A percentile compares a stretch with the other conserved stretches of the same genome.
Conservation (phyloP, 192 early-diverging fungal species). For the Linnemannia schmuckeri region DNA sequence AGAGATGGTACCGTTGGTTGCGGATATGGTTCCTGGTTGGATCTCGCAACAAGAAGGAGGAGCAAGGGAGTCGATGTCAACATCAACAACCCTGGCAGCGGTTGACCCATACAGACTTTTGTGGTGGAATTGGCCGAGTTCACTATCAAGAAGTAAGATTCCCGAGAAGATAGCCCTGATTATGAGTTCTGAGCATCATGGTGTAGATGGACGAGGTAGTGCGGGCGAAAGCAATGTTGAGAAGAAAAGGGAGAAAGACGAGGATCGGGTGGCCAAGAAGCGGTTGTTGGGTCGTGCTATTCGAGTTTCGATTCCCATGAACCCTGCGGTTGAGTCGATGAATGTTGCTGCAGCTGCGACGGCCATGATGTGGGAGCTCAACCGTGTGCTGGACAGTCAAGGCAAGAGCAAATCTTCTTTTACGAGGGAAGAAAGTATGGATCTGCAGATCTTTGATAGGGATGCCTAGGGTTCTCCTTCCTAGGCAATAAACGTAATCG, state of each 20-base stretch:
- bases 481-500: not conserved
- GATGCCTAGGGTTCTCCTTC: not conserved
- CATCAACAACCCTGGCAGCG: not conserved
- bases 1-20: conserved; percentile 55
- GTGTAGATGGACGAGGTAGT: conserved; percentile 19
- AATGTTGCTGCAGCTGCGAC: conserved; percentile 60
- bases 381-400: conserved; percentile 16
- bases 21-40: conserved; percentile 60
- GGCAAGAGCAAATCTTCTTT: not conserved
- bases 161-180: conserved; percentile 58
- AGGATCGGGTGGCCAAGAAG: conserved; percentile 28
- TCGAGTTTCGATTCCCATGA: conserved; percentile 64
- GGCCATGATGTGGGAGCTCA: conserved; percentile 63
- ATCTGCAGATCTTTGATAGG: conserved; percentile 5
- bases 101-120: conserved; percentile 20
- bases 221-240: not conserved
- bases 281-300: conserved; percentile 35
- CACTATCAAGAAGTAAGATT: conserved; percentile 10
- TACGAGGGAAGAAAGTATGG: not conserved
- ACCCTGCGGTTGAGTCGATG: conserved; percentile 57
- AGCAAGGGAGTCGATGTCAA: no score
- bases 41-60: not conserved
- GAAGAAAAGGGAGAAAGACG: not conserved
- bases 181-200: conserved; percentile 63
- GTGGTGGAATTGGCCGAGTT: conserved; percentile 53